phyloP scores from a whole-genome alignment of 208 protist genomes.

The Phytomonas serpens region DNA sequence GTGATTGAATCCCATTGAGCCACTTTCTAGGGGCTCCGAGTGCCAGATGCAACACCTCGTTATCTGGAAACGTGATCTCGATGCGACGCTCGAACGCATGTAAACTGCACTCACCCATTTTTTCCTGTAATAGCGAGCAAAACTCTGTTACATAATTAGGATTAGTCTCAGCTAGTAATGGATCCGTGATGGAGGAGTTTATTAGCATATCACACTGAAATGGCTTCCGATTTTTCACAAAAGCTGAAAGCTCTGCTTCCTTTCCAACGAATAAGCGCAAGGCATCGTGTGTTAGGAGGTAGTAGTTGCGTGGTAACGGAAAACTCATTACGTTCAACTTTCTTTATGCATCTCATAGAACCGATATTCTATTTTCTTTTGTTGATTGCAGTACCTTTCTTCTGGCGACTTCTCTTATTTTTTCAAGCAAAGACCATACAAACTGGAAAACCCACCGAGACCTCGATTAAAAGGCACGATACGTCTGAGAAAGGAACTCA shows the following conservation, averaged over 20 bases:
- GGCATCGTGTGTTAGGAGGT: slow-evolving; percentile 73
- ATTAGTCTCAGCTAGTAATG: slow-evolving; percentile 11
- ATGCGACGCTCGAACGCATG: slow-evolving; percentile 37
- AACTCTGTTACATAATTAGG: slow-evolving; percentile 30
- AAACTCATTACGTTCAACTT: background rate
- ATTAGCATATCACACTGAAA: slow-evolving; percentile 89
- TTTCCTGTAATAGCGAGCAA: slow-evolving; percentile 36
- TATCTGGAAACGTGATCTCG: slow-evolving; percentile 64
- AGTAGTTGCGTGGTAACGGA: slow-evolving; percentile 56
- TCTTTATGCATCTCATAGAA: background rate
- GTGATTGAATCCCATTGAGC: slow-evolving; percentile 13
- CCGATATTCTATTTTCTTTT: background rate
- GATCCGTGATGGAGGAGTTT: slow-evolving; percentile 50
- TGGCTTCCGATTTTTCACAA: slow-evolving; percentile 46
- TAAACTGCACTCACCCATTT: slow-evolving; percentile 53
- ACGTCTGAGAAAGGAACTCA: background rate
- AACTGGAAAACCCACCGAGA: background rate
- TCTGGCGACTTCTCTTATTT: background rate
- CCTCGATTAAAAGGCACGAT: background rate
- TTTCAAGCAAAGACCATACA: background rate
- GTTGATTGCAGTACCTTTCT: background rate
- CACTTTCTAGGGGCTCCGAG: slow-evolving; percentile 42
- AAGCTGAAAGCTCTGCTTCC: slow-evolving; percentile 51
- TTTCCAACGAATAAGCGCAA: slow-evolving; percentile 40
- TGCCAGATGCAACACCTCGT: slow-evolving; percentile 50